phyloP scores from a whole-genome alignment of 1,284 basidiomycete genomes.

The Ceratobasidium sp. region DNA sequence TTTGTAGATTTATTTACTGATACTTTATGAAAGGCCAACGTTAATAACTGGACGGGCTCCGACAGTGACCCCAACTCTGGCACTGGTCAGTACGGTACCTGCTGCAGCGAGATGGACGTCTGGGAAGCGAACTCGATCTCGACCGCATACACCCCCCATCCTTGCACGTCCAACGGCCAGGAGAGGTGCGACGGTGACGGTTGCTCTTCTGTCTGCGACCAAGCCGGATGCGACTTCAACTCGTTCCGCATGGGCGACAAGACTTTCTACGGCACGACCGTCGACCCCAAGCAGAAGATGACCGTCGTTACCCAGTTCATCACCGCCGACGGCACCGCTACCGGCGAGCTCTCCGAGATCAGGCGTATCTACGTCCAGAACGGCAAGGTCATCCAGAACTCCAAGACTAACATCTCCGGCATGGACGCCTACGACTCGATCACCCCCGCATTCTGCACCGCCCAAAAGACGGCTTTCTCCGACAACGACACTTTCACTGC shows the following conservation, averaged over 20 bases:
- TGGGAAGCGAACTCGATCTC: slow-evolving; percentile 57
- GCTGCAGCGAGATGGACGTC: slow-evolving; percentile 45
- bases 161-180: slow-evolving; percentile 40
- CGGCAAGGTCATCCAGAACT: slow-evolving; percentile 60
- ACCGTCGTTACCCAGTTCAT: slow-evolving; percentile 65
- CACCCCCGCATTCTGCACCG: slow-evolving; percentile 54
- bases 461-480: slow-evolving; percentile 54
- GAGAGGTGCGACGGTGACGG: slow-evolving; percentile 43
- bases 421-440: slow-evolving; percentile 48
- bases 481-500: slow-evolving; percentile 57
- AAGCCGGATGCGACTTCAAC: slow-evolving; percentile 64
- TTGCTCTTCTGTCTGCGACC: slow-evolving; percentile 49
- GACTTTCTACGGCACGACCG: slow-evolving; percentile 57
- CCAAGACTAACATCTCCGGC: slow-evolving; percentile 50
- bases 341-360: slow-evolving; percentile 58
- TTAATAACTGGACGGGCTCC: slow-evolving; percentile 25
- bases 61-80: slow-evolving; percentile 42
- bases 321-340: slow-evolving; percentile 56
- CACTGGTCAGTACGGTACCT: slow-evolving; percentile 43
- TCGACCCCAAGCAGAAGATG: slow-evolving; percentile 58
- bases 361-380: slow-evolving; percentile 62
- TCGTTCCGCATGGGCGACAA: slow-evolving; percentile 60
- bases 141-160: slow-evolving; percentile 55
- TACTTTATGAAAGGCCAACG: slow-evolving; percentile 37
- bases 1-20: background rate